Evolutionary conservation across 768 basidiomycete species (phyloP).

Genomic region (Mycena leptocephala): DNA sequence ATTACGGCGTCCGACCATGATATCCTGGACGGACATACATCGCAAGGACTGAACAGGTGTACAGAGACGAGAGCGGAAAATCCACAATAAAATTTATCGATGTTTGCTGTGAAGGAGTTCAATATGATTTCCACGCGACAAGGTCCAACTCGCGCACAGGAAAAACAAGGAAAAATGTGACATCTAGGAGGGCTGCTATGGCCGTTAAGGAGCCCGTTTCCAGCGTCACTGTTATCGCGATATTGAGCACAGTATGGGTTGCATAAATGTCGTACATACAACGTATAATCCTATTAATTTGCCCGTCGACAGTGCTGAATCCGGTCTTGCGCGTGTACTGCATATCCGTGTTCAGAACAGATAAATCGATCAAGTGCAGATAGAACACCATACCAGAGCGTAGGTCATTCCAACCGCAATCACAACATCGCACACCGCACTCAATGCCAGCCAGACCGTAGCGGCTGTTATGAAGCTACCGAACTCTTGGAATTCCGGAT

Average conservation of each 20-base stretch:
- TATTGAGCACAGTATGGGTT: background rate
- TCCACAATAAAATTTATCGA: slow-evolving; percentile 25
- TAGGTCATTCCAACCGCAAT: slow-evolving; percentile 25
- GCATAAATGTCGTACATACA: background rate
- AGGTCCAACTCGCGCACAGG: slow-evolving; percentile 3
- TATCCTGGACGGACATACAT: background rate
- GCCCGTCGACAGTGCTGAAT: slow-evolving; percentile 12
- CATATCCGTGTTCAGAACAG: background rate
- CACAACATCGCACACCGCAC: slow-evolving; percentile 22
- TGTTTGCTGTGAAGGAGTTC: background rate
- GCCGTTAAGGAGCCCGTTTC: slow-evolving; percentile 24
- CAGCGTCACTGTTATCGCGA: slow-evolving; percentile 9
- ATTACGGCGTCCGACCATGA: background rate
- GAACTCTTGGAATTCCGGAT: slow-evolving; percentile 2
- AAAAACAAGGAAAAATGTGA: slow-evolving; percentile 15
- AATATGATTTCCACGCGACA: background rate
- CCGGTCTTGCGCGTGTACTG: slow-evolving; percentile 22
- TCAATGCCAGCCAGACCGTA: slow-evolving; percentile 10
- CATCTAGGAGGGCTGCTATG: slow-evolving; percentile 13
- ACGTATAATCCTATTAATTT: slow-evolving; percentile 27
- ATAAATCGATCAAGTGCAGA: no score
- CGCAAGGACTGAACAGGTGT: slow-evolving; percentile 25
- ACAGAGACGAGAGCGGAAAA: slow-evolving; percentile 30
- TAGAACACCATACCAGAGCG: slow-evolving; percentile 17
- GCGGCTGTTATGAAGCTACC: background rate